Conservation (phyloP, 805 yeast species). For the Candida argentea region DNA sequence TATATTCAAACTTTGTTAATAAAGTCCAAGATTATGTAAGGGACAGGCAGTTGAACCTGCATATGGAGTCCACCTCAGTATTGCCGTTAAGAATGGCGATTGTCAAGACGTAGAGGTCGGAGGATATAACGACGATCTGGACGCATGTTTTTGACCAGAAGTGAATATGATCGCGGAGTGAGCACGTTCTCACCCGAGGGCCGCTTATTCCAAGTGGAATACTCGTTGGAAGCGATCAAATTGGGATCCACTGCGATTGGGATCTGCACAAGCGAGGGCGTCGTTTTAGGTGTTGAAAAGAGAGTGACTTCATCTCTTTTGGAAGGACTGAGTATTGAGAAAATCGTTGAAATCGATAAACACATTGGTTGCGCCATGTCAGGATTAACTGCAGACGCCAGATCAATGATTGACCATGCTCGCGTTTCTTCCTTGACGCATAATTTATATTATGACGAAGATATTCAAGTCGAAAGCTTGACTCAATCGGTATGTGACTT, state of each 20-base stretch:
- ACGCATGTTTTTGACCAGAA: conserved; percentile 92
- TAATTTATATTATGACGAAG: conserved; percentile 82
- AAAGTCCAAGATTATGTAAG: too few relatives aligned
- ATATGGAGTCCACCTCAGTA: too few relatives aligned
- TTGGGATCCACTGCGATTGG: conserved; percentile 98
- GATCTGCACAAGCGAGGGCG: conserved; percentile 90
- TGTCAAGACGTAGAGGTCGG: too few relatives aligned
- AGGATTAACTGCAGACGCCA: conserved; percentile 96
- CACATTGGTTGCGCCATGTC: conserved; percentile 99
- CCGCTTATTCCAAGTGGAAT: conserved; percentile 94
- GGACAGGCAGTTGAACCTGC: too few relatives aligned
- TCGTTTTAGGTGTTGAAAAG: conserved; percentile 92
- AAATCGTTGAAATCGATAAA: conserved; percentile 85
- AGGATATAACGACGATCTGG: neutral
- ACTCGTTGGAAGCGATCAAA: conserved; percentile 94
- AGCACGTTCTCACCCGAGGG: conserved; percentile 99
- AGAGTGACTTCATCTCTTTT: conserved; percentile 87
- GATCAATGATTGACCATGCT: conserved; percentile 98
- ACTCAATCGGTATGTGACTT: conserved; percentile 96
- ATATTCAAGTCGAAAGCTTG: conserved; percentile 82
- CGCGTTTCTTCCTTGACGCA: conserved; percentile 84
- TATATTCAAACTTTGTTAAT: too few relatives aligned
- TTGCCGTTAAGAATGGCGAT: too few relatives aligned
- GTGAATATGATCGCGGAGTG: conserved; percentile 98
- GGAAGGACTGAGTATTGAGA: conserved; percentile 90